Base-by-base conservation (phyloP, 768 basidiomycete species). In the Hypholoma sublateritium region DNA sequence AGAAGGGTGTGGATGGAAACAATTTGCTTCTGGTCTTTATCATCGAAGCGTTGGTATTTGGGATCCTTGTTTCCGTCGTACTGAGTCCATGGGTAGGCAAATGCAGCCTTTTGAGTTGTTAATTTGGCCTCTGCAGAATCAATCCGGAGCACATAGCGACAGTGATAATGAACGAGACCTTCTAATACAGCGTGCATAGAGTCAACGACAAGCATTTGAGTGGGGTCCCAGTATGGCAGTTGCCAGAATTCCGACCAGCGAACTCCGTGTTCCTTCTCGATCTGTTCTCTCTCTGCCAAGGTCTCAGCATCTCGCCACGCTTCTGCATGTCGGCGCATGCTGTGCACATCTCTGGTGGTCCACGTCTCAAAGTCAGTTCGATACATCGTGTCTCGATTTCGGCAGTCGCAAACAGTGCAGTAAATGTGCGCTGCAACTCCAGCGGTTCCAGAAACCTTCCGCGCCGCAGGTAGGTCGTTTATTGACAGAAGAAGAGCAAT, bases 151-250 rank as follows among this genome's bases (percentile, higher is more conserved):
- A 61, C 60, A 28, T 61, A 52, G 8, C 63, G 57, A 49, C 62
- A 67, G 47, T 74, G 72, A 37, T 65, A 58, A 19, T 67, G 53
- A 17, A 67, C 51, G 3, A 59, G 51, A 41, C 55, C 55, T 49
- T 56, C 54, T n/a, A 62, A 49, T 19, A 59, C 49, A 32, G 52
- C 50, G 36, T 63, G 62, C 62, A 63, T 63, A 1, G 32, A 17
- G 25, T 63, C 59, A 6, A 63, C 46, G 7, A 58, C 59, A 12
- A 60, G 45, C 35, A 65, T 70, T 1, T 19, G 43, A 4, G 63
- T 62, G 11, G 62, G 59, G 43, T 62, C 52, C 62, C 58, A 62
- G 45, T 62, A 62, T 17, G 56, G 59, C 43, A 62, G 61, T 4
- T 37, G 50, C 56, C 55, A 60, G 5, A 62, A 39, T 36, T 60